Evolutionary conservation across 2,329 filamentous ascomycete species (phyloP).

Genomic region (Phaeomoniella chlamydospora): DNA sequence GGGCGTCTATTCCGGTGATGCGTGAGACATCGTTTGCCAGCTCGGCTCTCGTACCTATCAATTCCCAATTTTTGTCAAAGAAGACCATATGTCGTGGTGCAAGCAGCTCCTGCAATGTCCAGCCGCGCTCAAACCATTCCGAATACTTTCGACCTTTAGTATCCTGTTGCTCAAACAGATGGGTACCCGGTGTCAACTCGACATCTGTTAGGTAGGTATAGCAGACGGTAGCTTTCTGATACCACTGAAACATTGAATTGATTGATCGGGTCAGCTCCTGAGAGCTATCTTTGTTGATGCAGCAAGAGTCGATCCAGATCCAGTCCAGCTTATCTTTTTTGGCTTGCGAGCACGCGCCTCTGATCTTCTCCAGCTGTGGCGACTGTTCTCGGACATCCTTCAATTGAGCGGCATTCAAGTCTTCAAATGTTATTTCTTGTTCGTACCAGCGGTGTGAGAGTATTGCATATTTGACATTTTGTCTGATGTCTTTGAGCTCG

Average conservation of each 20-base stretch:
- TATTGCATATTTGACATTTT: constrained; percentile 1
- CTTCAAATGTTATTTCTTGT: constrained; percentile 2
- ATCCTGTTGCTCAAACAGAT: neutral
- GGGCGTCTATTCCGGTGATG: neutral
- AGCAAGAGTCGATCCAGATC: constrained; percentile 11
- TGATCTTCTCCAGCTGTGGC: neutral
- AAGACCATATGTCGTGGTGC: neutral
- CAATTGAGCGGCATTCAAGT: neutral
- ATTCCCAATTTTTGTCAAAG: neutral
- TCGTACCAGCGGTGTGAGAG: constrained; percentile 3
- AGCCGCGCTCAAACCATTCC: too few species aligned
- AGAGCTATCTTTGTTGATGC: constrained; percentile 11
- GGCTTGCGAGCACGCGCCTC: neutral
- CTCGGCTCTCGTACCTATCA: neutral
- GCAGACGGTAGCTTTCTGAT: constrained; percentile 5
- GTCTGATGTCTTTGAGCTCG: neutral
- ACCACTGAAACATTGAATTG: constrained; percentile 8
- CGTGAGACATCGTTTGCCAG: neutral
- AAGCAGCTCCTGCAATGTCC: constrained; percentile 1
- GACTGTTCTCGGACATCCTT: neutral
- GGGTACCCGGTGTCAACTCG: neutral
- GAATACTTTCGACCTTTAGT: neutral
- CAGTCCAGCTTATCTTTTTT: constrained; percentile 1
- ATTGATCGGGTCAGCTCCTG: constrained; percentile 7
- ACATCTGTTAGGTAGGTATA: constrained; percentile 9